Percentiles rank a stretch among this genome's conserved stretches.
Evolutionary conservation across 352 stramenopile species (phyloP).

Genomic region (Phytophthora agathidicida): DNA sequence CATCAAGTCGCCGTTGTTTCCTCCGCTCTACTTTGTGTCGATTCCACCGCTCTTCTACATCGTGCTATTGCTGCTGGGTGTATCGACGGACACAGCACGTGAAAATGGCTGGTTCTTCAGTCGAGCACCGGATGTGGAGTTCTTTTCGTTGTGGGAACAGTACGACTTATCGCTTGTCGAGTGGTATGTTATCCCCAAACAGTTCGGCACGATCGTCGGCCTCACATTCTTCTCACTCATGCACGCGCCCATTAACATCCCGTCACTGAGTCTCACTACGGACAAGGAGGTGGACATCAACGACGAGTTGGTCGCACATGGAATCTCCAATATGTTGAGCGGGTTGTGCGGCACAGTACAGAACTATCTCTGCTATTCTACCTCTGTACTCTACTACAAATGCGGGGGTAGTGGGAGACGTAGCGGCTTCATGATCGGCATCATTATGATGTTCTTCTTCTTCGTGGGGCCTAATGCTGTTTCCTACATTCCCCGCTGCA

Average conservation of each 20-base stretch:
- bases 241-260: conserved; percentile 96
- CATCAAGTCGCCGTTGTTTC: conserved; percentile 69
- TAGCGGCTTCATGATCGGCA: conserved; percentile 67
- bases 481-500: conserved; percentile 90
- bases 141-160: conserved; percentile 79
- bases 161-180: conserved; percentile 70
- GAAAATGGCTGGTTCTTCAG: conserved; percentile 81
- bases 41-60: conserved; percentile 84
- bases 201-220: conserved; percentile 80
- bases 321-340: conserved; percentile 90
- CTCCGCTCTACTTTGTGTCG: conserved; percentile 82
- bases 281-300: conserved; percentile 93
- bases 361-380: conserved; percentile 93
- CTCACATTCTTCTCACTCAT: conserved; percentile 94
- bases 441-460: conserved; percentile 87
- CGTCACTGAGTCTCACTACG: conserved; percentile 84
- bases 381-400: conserved; percentile 88
- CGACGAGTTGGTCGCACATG: conserved; percentile 92
- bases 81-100: conserved; percentile 64
- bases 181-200: conserved; percentile 78
- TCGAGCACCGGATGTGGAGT: conserved; percentile 64
- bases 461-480: conserved; percentile 87
- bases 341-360: conserved; percentile 88
- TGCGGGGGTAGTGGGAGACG: conserved; percentile 77
- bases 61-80: conserved; percentile 48